phyloP scores from a whole-genome alignment of 164 flowering plant species.

The Litsea cubeba region DNA sequence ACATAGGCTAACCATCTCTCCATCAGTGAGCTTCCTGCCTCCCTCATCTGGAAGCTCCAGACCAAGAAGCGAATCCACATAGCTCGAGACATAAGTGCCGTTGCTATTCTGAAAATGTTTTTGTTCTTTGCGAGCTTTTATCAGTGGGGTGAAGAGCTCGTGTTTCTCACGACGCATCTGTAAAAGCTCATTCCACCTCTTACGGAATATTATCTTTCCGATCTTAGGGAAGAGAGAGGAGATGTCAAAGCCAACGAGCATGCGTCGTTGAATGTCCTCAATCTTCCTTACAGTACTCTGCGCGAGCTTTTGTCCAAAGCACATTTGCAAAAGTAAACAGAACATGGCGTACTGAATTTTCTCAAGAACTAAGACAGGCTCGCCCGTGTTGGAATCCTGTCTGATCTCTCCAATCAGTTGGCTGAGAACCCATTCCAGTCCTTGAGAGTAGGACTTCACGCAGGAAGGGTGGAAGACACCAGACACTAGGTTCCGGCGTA shows the following conservation, averaged over 20 bases:
- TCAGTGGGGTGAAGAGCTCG: constrained; percentile 18
- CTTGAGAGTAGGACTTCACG: constrained; percentile 17
- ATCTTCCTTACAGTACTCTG: constrained; percentile 24
- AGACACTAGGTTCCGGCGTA: constrained; percentile 36
- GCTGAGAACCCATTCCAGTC: constrained; percentile 29
- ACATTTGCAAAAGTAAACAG: constrained; percentile 31
- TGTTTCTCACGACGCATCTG: constrained; percentile 16
- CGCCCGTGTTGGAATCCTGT: too few relatives aligned
- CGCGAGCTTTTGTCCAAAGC: constrained; percentile 40
- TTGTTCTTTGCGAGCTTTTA: background rate
- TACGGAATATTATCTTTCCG: constrained; percentile 21
- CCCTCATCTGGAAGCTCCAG: constrained; percentile 30
- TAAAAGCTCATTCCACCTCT: constrained; percentile 16
- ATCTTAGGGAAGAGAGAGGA: constrained; percentile 25
- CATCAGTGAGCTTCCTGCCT: constrained; percentile 25
- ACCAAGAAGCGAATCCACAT: constrained; percentile 25
- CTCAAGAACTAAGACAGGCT: constrained; percentile 15
- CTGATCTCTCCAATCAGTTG: constrained; percentile 13
- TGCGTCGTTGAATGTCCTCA: constrained; percentile 9
- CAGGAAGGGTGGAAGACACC: constrained; percentile 34
- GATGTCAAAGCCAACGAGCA: constrained; percentile 10
- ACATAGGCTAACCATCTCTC: constrained; percentile 29
- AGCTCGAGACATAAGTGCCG: constrained; percentile 6
- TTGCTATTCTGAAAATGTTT: background rate
- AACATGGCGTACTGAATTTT: constrained; percentile 29